phyloP scores from a whole-genome alignment of 2,329 filamentous ascomycete species.

The Nothomitra cinnamomea region DNA sequence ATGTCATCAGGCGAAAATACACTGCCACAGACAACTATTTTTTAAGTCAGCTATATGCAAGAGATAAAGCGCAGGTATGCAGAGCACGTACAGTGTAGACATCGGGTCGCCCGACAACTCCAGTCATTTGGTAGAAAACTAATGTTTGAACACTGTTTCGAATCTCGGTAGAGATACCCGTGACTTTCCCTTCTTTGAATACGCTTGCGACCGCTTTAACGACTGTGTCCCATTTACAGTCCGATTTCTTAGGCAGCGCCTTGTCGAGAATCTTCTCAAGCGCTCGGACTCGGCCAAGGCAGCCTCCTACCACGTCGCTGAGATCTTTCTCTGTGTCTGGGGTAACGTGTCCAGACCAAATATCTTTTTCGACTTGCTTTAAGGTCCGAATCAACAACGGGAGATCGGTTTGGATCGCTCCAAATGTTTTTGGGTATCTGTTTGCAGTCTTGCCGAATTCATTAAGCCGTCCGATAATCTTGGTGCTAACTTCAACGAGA shows the following conservation, averaged over 20 bases:
- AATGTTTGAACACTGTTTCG: background rate
- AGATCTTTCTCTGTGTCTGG: background rate
- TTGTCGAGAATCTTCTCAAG: background rate
- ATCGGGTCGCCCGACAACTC: background rate
- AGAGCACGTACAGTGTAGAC: background rate
- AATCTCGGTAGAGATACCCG: background rate
- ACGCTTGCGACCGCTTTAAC: background rate
- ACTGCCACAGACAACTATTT: background rate
- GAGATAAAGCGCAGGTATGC: background rate
- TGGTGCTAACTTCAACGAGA: background rate
- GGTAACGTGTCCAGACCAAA: background rate
- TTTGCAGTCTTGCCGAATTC: background rate
- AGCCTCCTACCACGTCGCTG: background rate
- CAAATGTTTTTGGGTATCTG: background rate
- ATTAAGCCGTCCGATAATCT: background rate
- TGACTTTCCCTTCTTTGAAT: background rate
- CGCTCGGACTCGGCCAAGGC: background rate
- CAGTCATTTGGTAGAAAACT: background rate
- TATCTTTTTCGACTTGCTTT: background rate
- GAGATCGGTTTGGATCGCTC: background rate
- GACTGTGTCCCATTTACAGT: background rate
- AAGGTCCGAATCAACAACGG: background rate
- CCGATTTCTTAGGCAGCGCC: background rate
- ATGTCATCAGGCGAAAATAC: background rate
- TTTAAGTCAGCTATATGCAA: background rate